phyloP scores from a whole-genome alignment of 352 stramenopile species.

The Phytophthora boehmeriae region DNA sequence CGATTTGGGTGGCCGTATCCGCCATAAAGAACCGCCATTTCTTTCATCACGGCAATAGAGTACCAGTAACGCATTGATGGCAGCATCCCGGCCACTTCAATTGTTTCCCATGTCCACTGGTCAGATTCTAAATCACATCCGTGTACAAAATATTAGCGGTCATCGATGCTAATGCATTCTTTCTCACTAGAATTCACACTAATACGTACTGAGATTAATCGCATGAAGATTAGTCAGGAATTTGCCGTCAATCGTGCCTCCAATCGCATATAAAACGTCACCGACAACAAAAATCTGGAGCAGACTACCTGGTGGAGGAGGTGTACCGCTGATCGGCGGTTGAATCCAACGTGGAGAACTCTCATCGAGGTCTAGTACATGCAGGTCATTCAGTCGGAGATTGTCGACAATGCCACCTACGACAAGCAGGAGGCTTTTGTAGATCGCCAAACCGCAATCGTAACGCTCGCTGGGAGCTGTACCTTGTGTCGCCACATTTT shows the following conservation, averaged over 20 bases:
- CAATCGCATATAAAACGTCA: conserved; percentile 58
- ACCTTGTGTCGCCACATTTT: conserved; percentile 34
- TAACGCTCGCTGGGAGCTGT: conserved; percentile 47
- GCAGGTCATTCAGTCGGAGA: conserved; percentile 56
- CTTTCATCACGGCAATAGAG: conserved; percentile 48
- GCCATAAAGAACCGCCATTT: conserved; percentile 55
- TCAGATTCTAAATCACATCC: conserved; percentile 29
- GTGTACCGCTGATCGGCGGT: conserved; percentile 38
- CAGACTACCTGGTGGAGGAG: conserved; percentile 46
- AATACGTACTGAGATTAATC: conserved; percentile 54
- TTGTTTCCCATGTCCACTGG: conserved; percentile 60
- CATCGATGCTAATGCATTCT: not conserved
- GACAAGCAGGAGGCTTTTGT: conserved; percentile 50
- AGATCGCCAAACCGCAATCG: conserved; percentile 57
- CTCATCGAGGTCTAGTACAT: conserved; percentile 45
- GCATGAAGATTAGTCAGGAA: conserved; percentile 61
- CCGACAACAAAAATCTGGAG: conserved; percentile 60
- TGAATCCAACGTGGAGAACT: conserved; percentile 38
- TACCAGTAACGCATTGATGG: conserved; percentile 75
- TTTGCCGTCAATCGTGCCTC: conserved; percentile 62
- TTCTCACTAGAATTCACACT: not conserved
- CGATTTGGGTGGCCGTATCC: conserved; percentile 59
- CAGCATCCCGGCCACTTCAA: conserved; percentile 43
- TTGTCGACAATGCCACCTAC: conserved; percentile 68
- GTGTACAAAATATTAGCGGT: not conserved